Conservation (phyloP, 2,329 filamentous ascomycete genomes). For the Cladosporium sp. region DNA sequence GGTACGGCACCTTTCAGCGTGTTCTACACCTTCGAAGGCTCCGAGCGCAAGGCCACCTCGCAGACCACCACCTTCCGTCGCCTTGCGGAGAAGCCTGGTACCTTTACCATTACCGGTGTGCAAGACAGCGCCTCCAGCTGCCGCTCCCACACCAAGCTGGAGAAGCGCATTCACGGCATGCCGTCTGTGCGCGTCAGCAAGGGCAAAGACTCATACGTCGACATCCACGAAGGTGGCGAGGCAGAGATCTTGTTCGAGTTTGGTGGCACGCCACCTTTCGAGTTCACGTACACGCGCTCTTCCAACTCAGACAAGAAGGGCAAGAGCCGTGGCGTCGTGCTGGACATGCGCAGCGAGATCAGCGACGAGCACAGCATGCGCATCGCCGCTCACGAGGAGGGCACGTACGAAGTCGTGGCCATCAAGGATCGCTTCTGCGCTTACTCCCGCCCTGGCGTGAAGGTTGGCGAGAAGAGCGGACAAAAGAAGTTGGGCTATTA, state of each 20-base stretch:
- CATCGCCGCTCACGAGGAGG: conserved; percentile 83
- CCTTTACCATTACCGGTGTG: conserved; percentile 81
- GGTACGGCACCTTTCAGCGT: conserved; percentile 91
- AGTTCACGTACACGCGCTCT: conserved; percentile 93
- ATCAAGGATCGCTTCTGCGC: conserved; percentile 93
- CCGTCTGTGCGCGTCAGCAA: conserved; percentile 87
- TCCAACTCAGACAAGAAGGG: conserved; percentile 72
- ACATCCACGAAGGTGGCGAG: conserved; percentile 95
- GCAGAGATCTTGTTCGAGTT: conserved; percentile 94
- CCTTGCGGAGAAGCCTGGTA: conserved; percentile 84
- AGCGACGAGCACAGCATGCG: conserved; percentile 78
- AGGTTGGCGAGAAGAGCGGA: conserved; percentile 17
- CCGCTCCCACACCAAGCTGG: conserved; percentile 71
- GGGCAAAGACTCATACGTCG: conserved; percentile 73
- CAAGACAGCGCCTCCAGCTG: conserved; percentile 87
- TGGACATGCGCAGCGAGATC: conserved; percentile 87
- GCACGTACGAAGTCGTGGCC: conserved; percentile 93
- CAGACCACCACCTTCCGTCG: conserved; percentile 82
- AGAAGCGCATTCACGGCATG: conserved; percentile 83
- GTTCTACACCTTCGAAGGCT: conserved; percentile 81
- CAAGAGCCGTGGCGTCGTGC: conserved; percentile 66
- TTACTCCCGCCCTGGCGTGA: conserved; percentile 45
- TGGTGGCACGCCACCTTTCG: conserved; percentile 90
- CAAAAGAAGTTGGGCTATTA: conserved; percentile 17
- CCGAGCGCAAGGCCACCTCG: conserved; percentile 72